phyloP scores from a whole-genome alignment of 2,329 filamentous ascomycete species.

The Claviceps purpurea region DNA sequence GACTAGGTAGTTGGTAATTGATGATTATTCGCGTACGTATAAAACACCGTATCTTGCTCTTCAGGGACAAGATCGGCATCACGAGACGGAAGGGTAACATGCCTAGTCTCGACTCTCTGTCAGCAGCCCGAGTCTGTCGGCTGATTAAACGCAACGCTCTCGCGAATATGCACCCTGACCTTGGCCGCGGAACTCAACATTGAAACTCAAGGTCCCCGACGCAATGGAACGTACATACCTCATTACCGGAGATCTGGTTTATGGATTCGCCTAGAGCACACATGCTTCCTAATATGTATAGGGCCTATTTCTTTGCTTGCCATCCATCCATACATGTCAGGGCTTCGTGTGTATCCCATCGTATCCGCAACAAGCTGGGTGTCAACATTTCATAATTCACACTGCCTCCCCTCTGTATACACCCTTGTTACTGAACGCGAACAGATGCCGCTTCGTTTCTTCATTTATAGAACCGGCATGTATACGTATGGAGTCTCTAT shows the following conservation, averaged over 20 bases:
- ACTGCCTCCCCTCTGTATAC: too few relatives aligned
- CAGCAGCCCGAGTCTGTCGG: neutral
- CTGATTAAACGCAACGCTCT: neutral
- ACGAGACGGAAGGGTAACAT: neutral
- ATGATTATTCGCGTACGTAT: neutral
- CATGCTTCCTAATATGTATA: neutral
- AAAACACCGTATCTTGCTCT: neutral
- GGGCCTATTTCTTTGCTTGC: neutral
- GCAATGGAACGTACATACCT: neutral
- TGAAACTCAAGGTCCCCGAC: neutral
- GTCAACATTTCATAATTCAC: too few relatives aligned
- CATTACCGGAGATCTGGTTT: neutral
- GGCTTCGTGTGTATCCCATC: neutral
- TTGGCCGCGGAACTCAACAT: neutral
- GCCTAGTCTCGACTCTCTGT: neutral
- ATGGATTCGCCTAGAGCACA: neutral
- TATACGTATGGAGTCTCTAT: neutral
- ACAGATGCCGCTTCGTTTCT: neutral
- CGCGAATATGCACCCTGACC: neutral
- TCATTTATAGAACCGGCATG: neutral
- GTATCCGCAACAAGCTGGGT: too few relatives aligned
- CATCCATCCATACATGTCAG: neutral
- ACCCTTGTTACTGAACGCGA: too few relatives aligned
- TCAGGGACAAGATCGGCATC: neutral
- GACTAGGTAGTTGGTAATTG: neutral